phyloP scores from a whole-genome alignment of 331 rosid species.

The Cydonia oblonga region DNA sequence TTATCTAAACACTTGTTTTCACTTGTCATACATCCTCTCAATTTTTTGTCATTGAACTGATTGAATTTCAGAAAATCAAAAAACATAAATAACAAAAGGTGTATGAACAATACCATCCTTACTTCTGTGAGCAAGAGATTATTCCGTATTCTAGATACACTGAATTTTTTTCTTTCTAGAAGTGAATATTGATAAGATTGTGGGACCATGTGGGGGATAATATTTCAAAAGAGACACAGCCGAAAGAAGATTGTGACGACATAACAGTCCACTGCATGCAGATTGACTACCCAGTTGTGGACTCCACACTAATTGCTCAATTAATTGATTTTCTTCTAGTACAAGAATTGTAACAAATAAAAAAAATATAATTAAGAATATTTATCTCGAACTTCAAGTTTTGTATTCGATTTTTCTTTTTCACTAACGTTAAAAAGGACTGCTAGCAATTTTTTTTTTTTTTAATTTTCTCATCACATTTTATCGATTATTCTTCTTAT shows the following conservation, averaged over 20 bases:
- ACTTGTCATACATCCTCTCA: too few species aligned
- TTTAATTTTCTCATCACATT: too few species aligned
- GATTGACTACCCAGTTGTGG: neutral
- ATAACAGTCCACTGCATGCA: neutral
- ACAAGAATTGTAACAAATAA: neutral
- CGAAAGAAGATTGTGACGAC: constrained; percentile 29
- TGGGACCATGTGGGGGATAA: neutral
- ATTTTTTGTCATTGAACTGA: accelerated
- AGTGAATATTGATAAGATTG: neutral
- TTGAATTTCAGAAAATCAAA: too few species aligned
- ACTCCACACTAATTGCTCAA: neutral
- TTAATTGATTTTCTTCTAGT: neutral
- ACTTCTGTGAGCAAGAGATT: too few species aligned
- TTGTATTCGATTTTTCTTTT: too few species aligned
- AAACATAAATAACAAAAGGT: too few species aligned
- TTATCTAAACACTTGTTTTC: too few species aligned
- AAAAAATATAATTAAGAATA: neutral
- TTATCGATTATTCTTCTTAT: too few species aligned
- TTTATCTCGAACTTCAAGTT: neutral
- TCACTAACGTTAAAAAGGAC: too few species aligned
- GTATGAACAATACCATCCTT: too few species aligned
- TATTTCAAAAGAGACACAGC: constrained; percentile 3
- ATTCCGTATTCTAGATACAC: too few species aligned
- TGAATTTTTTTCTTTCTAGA: too few species aligned
- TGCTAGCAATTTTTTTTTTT: neutral